phyloP scores from a whole-genome alignment of 2,329 filamentous ascomycete genomes.

The Diaporthe eres region DNA sequence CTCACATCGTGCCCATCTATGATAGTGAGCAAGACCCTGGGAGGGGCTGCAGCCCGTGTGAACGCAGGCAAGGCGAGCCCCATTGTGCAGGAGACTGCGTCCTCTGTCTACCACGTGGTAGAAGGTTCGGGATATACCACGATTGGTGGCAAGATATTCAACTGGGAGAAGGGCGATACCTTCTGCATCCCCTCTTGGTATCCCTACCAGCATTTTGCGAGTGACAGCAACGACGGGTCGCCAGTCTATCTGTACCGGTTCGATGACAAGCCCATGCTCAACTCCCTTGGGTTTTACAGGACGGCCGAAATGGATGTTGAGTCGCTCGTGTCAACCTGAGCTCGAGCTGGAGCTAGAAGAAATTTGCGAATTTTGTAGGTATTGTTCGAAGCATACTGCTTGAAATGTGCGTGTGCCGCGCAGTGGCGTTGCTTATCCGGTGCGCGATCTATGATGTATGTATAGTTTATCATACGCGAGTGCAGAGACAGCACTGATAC shows the following conservation, averaged over 20 bases:
- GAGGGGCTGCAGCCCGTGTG: slow-evolving; percentile 62
- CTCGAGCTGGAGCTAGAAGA: neutral
- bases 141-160: slow-evolving; percentile 54
- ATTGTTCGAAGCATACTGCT: neutral
- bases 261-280: slow-evolving; percentile 69
- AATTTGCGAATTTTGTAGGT: neutral
- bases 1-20: neutral
- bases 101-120: slow-evolving; percentile 67
- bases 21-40: slow-evolving; percentile 61
- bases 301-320: slow-evolving; percentile 56
- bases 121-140: slow-evolving; percentile 58
- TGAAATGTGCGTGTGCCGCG: neutral
- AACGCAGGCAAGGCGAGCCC: slow-evolving; percentile 54
- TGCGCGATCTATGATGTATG: slow-evolving; percentile 18
- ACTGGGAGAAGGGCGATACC: slow-evolving; percentile 66
- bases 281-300: slow-evolving; percentile 64
- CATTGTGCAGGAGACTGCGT: slow-evolving; percentile 62
- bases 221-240: slow-evolving; percentile 42
- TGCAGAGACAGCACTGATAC: neutral
- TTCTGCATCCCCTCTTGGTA: slow-evolving; percentile 69
- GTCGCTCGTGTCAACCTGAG: slow-evolving; percentile 50
- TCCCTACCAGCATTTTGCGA: slow-evolving; percentile 62
- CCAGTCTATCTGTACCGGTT: slow-evolving; percentile 67
- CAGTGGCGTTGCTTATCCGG: neutral
- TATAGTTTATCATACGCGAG: neutral